Conservation (phyloP, 768 basidiomycete genomes). For the Trametes punicea region DNA sequence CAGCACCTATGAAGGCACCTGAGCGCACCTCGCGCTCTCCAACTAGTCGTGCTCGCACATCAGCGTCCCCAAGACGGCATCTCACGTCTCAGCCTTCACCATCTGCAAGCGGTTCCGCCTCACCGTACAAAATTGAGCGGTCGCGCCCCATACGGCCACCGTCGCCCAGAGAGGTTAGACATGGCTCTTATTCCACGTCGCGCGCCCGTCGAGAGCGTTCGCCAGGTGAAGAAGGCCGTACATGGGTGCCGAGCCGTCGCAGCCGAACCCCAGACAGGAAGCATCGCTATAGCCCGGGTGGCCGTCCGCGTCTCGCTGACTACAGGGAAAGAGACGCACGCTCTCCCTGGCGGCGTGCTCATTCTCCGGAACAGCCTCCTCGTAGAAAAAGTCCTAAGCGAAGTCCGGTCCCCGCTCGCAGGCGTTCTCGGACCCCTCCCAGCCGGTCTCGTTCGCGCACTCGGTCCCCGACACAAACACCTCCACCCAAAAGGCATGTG, state of each 20-base stretch:
- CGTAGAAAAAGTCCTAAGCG: conserved; percentile 13
- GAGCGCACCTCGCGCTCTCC: conserved; percentile 9
- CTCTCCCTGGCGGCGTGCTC: conserved; percentile 10
- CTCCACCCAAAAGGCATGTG: conserved; percentile 14
- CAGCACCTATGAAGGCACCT: background rate
- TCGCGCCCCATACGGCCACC: conserved; percentile 12
- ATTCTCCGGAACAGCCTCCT: conserved; percentile 2
- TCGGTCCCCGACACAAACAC: conserved; percentile 10
- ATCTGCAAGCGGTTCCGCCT: conserved; percentile 9
- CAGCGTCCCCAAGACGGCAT: conserved; percentile 8
- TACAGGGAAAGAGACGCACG: conserved; percentile 14
- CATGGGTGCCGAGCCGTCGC: background rate
- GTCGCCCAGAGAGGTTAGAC: conserved; percentile 8
- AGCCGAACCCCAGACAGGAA: conserved; percentile 21
- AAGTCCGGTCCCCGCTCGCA: background rate
- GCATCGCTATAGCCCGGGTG: conserved; percentile 7
- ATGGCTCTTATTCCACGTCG: conserved; percentile 16
- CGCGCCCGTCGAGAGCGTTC: conserved; percentile 9
- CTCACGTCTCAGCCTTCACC: conserved; percentile 8
- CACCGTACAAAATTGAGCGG: conserved; percentile 13
- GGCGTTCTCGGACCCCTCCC: background rate
- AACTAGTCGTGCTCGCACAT: conserved; percentile 12
- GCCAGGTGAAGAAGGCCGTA: conserved; percentile 5
- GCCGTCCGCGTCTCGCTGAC: background rate
- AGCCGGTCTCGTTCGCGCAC: conserved; percentile 18